Conservation (phyloP, 305 asterid genomes). For the Fraxinus xanthoxyloides region DNA sequence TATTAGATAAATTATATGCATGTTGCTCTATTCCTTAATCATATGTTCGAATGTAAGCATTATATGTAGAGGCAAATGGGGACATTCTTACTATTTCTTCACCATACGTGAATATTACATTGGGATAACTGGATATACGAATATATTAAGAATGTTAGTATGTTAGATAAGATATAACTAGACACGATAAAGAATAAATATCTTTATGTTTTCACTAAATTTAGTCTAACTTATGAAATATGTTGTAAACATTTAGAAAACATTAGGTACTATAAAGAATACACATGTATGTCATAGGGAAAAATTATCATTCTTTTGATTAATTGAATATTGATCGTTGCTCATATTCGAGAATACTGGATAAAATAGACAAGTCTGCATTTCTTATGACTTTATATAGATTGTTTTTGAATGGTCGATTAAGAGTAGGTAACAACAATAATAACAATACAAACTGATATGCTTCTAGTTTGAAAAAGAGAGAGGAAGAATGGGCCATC, state of each 20-base stretch:
- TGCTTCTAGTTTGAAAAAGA: not conserved
- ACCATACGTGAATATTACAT: not conserved
- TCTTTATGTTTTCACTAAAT: too few relatives aligned
- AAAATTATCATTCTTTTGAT: too few relatives aligned
- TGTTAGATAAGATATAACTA: not conserved
- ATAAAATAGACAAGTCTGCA: not conserved
- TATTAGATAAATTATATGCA: not conserved
- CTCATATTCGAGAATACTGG: not conserved
- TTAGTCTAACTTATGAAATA: too few relatives aligned
- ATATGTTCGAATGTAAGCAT: not conserved
- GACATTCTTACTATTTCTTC: not conserved
- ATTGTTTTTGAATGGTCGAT: not conserved
- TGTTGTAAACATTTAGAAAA: not conserved
- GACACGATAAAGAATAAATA: not conserved
- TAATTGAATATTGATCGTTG: too few relatives aligned
- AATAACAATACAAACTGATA: not conserved
- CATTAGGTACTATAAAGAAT: too few relatives aligned
- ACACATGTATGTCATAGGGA: not conserved
- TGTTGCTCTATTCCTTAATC: not conserved
- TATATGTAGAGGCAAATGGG: too few relatives aligned
- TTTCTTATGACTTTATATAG: not conserved
- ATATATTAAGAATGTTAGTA: not conserved
- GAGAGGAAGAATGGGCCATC: not conserved
- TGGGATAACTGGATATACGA: not conserved
- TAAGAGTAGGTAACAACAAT: not conserved